Percentiles rank a stretch among this genome's conserved stretches.
Evolutionary conservation across 2,329 filamentous ascomycete species (phyloP).

Genomic region (Paraconiothyrium brasiliense): DNA sequence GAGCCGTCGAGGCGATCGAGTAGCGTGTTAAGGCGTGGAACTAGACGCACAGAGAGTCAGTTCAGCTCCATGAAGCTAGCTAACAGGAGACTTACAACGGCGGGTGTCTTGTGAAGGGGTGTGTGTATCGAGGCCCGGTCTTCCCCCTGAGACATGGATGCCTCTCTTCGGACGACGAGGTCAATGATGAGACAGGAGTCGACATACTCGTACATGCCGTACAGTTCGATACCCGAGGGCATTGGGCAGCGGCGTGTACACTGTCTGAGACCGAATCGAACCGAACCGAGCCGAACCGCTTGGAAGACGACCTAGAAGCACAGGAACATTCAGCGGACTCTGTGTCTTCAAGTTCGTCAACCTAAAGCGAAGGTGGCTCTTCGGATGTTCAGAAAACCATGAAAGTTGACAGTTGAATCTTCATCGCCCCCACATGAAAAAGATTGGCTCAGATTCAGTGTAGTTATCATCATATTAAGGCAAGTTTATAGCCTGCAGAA

Average conservation of each 20-base stretch:
- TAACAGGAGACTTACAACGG: background rate
- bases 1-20: background rate
- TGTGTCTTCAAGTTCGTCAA: background rate
- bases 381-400: background rate
- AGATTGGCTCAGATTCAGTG: background rate
- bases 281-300: background rate
- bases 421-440: background rate
- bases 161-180: background rate
- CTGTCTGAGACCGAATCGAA: background rate
- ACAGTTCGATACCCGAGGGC: background rate
- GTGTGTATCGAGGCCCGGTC: background rate
- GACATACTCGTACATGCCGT: background rate
- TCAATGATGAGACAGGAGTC: background rate
- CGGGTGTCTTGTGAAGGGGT: background rate
- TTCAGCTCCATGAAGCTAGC: background rate
- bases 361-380: background rate
- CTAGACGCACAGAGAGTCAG: background rate
- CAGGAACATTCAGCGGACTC: background rate
- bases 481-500: background rate
- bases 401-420: background rate
- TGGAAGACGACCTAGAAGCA: background rate
- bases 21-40: background rate
- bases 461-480: background rate
- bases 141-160: background rate
- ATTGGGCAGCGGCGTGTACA: background rate